Evolutionary conservation across 2,329 filamentous ascomycete species (phyloP).

Genomic region (Escovopsis sp.): DNA sequence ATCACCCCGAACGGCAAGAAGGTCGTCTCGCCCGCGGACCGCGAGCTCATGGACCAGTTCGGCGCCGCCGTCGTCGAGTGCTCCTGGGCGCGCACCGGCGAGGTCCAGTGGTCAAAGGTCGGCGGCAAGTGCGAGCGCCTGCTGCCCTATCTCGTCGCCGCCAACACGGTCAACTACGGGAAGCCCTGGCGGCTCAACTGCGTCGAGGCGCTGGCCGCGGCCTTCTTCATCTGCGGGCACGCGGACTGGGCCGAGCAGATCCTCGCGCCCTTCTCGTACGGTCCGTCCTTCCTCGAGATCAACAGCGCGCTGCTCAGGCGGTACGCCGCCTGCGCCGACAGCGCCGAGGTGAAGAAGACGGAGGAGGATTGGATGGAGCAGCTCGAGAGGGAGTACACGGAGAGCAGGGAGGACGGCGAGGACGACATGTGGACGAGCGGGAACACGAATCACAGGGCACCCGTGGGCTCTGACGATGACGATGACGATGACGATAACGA

Average conservation of each 20-base stretch:
- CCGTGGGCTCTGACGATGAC: slow-evolving; percentile 42
- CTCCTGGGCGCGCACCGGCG: slow-evolving; percentile 84
- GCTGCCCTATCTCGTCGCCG: slow-evolving; percentile 87
- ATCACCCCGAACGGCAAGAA: slow-evolving; percentile 90
- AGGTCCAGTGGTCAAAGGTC: slow-evolving; percentile 82
- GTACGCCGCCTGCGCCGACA: slow-evolving; percentile 72
- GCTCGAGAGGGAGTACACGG: slow-evolving; percentile 77
- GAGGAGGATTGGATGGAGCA: slow-evolving; percentile 81
- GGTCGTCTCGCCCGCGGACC: slow-evolving; percentile 70
- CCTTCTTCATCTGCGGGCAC: slow-evolving; percentile 86
- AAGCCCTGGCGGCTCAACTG: slow-evolving; percentile 92
- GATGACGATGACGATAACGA: slow-evolving; percentile 21
- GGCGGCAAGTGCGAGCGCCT: slow-evolving; percentile 86
- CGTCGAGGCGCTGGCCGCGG: slow-evolving; percentile 83
- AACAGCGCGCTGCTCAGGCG: slow-evolving; percentile 68
- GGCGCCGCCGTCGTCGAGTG: slow-evolving; percentile 95
- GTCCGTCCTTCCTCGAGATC: slow-evolving; percentile 77
- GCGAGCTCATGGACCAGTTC: slow-evolving; percentile 66
- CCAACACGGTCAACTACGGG: slow-evolving; percentile 95
- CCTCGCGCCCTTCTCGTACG: slow-evolving; percentile 76
- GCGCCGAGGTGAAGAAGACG: slow-evolving; percentile 67
- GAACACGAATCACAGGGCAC: slow-evolving; percentile 59
- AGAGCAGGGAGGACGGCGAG: slow-evolving; percentile 55
- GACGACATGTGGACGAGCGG: slow-evolving; percentile 83
- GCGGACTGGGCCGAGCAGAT: slow-evolving; percentile 80